These are phyloP conservation scores for Penicillium turbatum DNA, from an alignment of 495 filamentous ascomycete species.

Conservation along the genomic window DNA sequence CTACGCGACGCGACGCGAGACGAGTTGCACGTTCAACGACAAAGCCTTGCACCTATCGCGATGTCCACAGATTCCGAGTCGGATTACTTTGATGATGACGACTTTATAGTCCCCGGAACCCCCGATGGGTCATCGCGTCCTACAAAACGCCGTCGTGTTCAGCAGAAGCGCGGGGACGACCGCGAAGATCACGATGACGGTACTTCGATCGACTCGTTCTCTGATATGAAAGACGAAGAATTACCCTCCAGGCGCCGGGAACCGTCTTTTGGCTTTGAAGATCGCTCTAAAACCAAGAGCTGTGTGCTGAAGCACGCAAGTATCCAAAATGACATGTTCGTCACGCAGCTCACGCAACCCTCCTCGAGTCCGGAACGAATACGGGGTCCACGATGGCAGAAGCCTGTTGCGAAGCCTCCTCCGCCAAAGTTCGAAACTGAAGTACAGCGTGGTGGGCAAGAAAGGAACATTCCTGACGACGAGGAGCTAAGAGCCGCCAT, in stretches of 20 bases:
- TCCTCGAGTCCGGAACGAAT: slow-evolving; percentile 50
- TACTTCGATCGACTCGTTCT: slow-evolving; percentile 21
- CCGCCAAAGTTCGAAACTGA: slow-evolving; percentile 1
- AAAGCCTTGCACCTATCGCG: neutral
- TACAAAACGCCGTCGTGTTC: slow-evolving; percentile 37
- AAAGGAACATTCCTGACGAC: slow-evolving; percentile 22
- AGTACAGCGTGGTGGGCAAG: neutral
- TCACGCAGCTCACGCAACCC: slow-evolving; percentile 50
- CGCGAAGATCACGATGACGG: slow-evolving; percentile 12
- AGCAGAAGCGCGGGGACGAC: slow-evolving; percentile 8
- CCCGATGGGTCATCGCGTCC: slow-evolving; percentile 25
- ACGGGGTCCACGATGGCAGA: slow-evolving; percentile 51
- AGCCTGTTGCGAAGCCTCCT: slow-evolving; percentile 29
- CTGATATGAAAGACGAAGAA: slow-evolving; percentile 23
- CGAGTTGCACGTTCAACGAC: neutral
- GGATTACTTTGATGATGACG: slow-evolving; percentile 29
- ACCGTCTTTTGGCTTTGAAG: slow-evolving; percentile 16
- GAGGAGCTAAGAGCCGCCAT: slow-evolving; percentile 38
- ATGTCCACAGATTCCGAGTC: slow-evolving; percentile 25
- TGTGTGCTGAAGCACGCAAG: slow-evolving; percentile 43
- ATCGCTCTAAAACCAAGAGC: slow-evolving; percentile 39
- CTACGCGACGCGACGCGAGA: slow-evolving; percentile 15
- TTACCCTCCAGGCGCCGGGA: slow-evolving; percentile 14
- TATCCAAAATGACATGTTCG: slow-evolving; percentile 48
- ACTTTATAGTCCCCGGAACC: slow-evolving; percentile 29